Evolutionary conservation across 768 basidiomycete species (phyloP).

Genomic region (Russula vinacea): DNA sequence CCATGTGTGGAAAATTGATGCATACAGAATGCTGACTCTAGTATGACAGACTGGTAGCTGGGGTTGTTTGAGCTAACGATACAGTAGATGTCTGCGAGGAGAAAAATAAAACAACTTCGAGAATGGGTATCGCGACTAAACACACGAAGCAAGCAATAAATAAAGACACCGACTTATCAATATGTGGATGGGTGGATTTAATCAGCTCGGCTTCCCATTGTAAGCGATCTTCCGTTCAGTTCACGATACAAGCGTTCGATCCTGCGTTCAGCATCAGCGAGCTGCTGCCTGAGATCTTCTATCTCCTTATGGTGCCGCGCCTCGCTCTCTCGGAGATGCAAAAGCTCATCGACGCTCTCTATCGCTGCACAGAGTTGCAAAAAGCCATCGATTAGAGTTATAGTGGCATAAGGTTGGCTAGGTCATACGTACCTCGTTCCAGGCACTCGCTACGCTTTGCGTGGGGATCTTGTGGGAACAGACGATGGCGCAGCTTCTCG

Average conservation of each 20-base stretch:
- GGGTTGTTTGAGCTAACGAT: slow-evolving; percentile 23
- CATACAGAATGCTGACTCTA: slow-evolving; percentile 11
- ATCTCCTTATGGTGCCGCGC: slow-evolving; percentile 18
- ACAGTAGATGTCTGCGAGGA: slow-evolving; percentile 13
- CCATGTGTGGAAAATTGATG: background rate
- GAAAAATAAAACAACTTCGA: background rate
- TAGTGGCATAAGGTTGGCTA: background rate
- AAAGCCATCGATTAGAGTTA: background rate
- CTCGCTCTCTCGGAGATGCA: slow-evolving; percentile 13
- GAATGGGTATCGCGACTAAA: background rate
- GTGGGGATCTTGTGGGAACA: slow-evolving; percentile 27
- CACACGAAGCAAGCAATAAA: background rate
- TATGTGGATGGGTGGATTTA: background rate
- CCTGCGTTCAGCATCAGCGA: slow-evolving; percentile 23
- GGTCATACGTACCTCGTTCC: slow-evolving; percentile 24
- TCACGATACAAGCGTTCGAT: slow-evolving; percentile 22
- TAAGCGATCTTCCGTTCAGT: slow-evolving; percentile 22
- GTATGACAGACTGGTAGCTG: slow-evolving; percentile 9
- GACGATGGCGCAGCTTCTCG: slow-evolving; percentile 25
- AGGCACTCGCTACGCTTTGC: slow-evolving; percentile 27
- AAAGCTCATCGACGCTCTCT: slow-evolving; percentile 25
- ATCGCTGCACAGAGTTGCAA: slow-evolving; percentile 14
- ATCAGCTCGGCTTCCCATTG: slow-evolving; percentile 15
- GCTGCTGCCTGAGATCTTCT: slow-evolving; percentile 21
- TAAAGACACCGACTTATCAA: background rate